Evolutionary conservation across 2,329 filamentous ascomycete species (phyloP), one percentile per base, ranked within the genome.

Genomic region (Aspergillus tanneri): DNA sequence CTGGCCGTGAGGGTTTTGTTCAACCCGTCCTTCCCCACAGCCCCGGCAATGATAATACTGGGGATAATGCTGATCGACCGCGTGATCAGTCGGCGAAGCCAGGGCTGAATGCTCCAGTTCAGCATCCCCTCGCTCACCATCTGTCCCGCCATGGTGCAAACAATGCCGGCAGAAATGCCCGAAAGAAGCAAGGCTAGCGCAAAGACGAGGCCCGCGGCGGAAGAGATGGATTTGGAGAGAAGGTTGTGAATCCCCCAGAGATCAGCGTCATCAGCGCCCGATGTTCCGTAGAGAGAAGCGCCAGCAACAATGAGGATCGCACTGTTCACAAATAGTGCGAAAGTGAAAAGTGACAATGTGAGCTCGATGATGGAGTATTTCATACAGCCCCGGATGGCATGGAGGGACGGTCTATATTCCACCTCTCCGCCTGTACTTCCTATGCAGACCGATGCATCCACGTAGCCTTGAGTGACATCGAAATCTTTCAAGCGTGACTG

Each of bases 131-230:
- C 90, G 53, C 83, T 85, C 18, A 95, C 86, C 84, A 95, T 93
- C 67, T 95, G 90, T 0, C 90, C 90, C 0, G 90, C 82, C 57
- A 95, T 93, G 1, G 90, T 95, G 72, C 90, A 95, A 2, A 95
- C 86, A 27, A 95, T 88, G 5, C 90, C 90, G 0, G 90, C 90
- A 0, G 85, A 88, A 10, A 89, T 80, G 7, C 90, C 90, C 0
- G 86, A 91, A 0, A 95, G 80, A 0, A 95, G 78, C 1, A 95
- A 74, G 0, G 90, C 88, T 2, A 95, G 75, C 0, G 88, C 88
- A 55, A 95, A 95, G n/a, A 95, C 76, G 2, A 87, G 88, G 2
- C 88, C 90, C 0, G 89, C 90, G 0, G 81, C 86, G 0, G 85
- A 83, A 0, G 86, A 83, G 43, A 96, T 82, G 46, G 82, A 85